Evolutionary conservation across 495 filamentous ascomycete genomes (phyloP).

Genomic region (Penicillium cosmopolitanum): DNA sequence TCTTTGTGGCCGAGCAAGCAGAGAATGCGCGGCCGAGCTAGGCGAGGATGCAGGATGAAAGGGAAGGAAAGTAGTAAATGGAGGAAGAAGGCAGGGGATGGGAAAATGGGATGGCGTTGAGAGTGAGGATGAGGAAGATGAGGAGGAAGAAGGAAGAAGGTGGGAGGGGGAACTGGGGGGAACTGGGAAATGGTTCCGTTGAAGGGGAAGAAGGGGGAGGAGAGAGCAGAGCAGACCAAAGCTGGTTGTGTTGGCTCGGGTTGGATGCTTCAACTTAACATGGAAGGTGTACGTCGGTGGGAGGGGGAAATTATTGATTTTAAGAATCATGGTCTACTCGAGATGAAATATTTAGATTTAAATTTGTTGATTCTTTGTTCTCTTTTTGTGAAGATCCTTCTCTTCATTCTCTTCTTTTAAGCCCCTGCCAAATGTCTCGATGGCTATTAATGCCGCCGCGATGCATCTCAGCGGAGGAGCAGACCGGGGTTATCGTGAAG

Average conservation of each 20-base stretch:
- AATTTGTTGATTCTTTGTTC: background rate
- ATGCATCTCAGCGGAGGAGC: background rate
- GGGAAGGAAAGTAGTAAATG: slow-evolving; percentile 13
- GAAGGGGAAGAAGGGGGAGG: slow-evolving; percentile 15
- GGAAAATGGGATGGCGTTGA: slow-evolving; percentile 1
- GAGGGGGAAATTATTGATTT: background rate
- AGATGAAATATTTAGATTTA: background rate
- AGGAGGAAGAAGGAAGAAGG: background rate
- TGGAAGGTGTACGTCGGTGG: too few species aligned
- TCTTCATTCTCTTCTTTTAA: background rate
- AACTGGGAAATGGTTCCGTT: slow-evolving; percentile 11
- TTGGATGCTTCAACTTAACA: background rate
- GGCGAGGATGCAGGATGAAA: slow-evolving; percentile 31
- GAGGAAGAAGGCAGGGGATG: slow-evolving; percentile 6
- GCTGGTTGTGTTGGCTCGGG: background rate
- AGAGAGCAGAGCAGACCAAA: background rate
- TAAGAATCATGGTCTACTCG: background rate
- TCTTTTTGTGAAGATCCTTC: background rate
- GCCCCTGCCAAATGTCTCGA: background rate
- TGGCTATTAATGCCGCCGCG: background rate
- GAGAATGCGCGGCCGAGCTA: slow-evolving; percentile 37
- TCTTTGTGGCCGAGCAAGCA: slow-evolving; percentile 35
- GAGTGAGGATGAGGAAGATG: background rate
- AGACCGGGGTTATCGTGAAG: background rate
- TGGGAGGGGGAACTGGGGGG: slow-evolving; percentile 13